Percentiles rank a stretch among this genome's conserved stretches.
Evolutionary conservation across 495 filamentous ascomycete species (phyloP).

Genomic region (Penicillium riverlandense): DNA sequence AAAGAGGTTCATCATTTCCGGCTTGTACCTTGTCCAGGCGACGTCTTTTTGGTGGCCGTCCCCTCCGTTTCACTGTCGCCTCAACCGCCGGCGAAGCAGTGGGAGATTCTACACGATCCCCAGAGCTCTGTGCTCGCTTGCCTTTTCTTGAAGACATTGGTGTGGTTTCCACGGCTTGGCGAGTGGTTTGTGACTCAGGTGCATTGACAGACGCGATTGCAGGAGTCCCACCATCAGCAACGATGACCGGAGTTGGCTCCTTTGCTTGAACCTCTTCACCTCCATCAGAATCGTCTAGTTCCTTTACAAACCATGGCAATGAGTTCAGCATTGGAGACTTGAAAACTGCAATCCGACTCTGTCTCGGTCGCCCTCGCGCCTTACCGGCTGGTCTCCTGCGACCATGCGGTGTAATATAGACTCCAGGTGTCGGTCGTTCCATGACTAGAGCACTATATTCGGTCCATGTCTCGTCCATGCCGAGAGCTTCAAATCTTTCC

Average conservation of each 20-base stretch:
- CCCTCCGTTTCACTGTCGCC: neutral
- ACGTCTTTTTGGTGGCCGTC: neutral
- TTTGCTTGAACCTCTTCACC: neutral
- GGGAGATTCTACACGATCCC: neutral
- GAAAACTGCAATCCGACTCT: conserved; percentile 44
- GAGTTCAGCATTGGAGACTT: conserved; percentile 33
- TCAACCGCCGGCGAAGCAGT: neutral
- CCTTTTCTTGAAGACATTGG: neutral
- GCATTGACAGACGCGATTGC: neutral
- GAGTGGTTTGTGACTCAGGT: neutral
- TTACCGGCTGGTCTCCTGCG: conserved; percentile 35
- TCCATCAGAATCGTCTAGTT: neutral
- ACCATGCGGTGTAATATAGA: conserved; percentile 46
- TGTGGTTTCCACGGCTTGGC: neutral
- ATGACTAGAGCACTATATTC: conserved; percentile 36
- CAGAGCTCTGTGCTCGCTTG: neutral
- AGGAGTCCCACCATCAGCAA: neutral
- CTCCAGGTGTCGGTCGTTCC: conserved; percentile 34
- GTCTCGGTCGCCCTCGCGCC: conserved; percentile 41
- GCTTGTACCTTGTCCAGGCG: neutral
- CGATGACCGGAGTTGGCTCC: neutral
- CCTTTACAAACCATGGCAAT: conserved; percentile 30
- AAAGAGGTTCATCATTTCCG: neutral
- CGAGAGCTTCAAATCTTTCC: conserved; percentile 33
- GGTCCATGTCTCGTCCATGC: conserved; percentile 37